Evolutionary conservation across 768 basidiomycete genomes (phyloP).

Genomic region (Lenzites betulinus): DNA sequence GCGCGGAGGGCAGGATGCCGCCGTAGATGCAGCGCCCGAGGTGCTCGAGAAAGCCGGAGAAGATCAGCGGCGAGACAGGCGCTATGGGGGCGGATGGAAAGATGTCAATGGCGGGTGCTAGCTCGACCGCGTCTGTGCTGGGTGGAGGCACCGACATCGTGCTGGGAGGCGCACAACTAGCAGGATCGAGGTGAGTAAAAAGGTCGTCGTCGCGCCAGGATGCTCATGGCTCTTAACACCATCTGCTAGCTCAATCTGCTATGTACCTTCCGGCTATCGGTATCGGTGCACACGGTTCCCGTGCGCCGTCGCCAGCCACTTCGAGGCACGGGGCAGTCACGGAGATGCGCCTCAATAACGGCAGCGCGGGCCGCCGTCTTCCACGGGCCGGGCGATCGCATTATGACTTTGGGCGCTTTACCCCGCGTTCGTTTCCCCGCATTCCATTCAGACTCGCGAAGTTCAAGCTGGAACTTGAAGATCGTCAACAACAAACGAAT

Average conservation of each 20-base stretch:
- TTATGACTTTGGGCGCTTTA: no score
- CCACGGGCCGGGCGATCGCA: no score
- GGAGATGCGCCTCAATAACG: no score
- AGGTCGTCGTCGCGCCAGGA: not conserved
- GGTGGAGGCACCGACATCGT: not conserved
- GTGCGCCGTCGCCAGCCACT: not conserved
- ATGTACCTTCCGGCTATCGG: no score
- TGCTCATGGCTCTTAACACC: not conserved
- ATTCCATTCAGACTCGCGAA: no score
- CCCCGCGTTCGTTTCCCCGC: no score
- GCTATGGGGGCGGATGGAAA: slow-evolving; percentile 27
- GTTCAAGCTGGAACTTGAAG: no score
- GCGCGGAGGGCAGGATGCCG: slow-evolving; percentile 45
- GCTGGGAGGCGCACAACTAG: not conserved
- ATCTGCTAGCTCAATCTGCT: no score
- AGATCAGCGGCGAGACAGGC: slow-evolving; percentile 44
- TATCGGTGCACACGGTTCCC: slow-evolving; percentile 7
- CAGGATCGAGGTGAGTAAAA: not conserved
- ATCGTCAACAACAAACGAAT: no score
- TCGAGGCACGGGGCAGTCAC: no score
- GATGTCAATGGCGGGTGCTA: slow-evolving; percentile 20
- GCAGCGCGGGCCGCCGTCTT: no score
- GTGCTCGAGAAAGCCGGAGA: slow-evolving; percentile 65
- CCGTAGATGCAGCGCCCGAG: slow-evolving; percentile 59
- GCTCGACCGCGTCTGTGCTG: not conserved